phyloP scores from a whole-genome alignment of 1,284 basidiomycete species.

The Coniophora puteana region DNA sequence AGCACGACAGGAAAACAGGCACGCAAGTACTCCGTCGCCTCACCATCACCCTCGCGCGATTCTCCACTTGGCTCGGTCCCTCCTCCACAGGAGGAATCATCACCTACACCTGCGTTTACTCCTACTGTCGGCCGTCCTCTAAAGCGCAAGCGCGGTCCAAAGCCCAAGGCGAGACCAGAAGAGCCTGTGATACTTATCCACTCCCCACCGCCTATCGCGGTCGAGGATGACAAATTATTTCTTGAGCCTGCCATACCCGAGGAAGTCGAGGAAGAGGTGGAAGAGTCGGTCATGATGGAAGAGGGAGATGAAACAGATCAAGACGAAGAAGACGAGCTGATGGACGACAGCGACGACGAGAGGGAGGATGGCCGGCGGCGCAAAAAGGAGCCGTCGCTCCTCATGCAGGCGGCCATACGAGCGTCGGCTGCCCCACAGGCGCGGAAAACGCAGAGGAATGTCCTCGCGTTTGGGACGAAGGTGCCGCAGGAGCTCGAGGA shows the following conservation, averaged over 20 bases:
- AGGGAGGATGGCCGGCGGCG: too few relatives aligned
- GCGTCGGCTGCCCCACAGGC: constrained; percentile 38
- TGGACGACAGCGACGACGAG: constrained; percentile 16
- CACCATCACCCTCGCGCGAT: too few relatives aligned
- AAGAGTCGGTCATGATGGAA: constrained; percentile 9
- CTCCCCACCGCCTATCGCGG: too few relatives aligned
- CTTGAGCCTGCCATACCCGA: neutral
- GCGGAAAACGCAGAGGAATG: constrained; percentile 49
- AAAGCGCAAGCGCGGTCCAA: too few relatives aligned
- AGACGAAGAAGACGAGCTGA: constrained; percentile 8
- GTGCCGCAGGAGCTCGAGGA: constrained; percentile 44
- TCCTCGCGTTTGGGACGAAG: constrained; percentile 53
- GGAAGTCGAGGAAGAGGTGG: constrained; percentile 21
- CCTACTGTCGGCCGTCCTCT: too few relatives aligned
- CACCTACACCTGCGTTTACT: too few relatives aligned
- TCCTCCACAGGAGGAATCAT: too few relatives aligned
- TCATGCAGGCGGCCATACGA: constrained; percentile 49
- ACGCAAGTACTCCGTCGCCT: too few relatives aligned
- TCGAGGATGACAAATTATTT: neutral
- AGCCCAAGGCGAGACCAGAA: constrained; percentile 18
- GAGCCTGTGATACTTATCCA: too few relatives aligned
- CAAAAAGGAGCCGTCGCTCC: constrained; percentile 33
- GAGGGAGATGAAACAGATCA: constrained; percentile 11
- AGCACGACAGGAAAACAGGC: constrained; percentile 9
- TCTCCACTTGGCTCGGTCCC: too few relatives aligned